Evolutionary conservation across 495 filamentous ascomycete species (phyloP).

Genomic region (Penicillium coffeae): DNA sequence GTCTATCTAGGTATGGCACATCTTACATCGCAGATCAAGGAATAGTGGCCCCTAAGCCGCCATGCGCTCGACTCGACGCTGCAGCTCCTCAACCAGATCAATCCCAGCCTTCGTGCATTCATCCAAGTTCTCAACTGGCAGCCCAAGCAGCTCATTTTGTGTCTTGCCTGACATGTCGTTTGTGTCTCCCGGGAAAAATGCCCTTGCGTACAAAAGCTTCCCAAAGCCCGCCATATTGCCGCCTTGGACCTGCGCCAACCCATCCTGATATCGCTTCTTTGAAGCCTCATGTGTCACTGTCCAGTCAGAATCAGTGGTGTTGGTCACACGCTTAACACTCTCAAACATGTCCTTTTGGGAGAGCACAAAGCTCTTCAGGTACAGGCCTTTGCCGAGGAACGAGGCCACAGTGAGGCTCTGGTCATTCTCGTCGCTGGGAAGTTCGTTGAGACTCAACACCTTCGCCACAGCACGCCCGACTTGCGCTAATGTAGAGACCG

Average conservation of each 20-base stretch:
- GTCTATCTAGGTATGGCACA: too few relatives aligned
- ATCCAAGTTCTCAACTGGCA: constrained; percentile 57
- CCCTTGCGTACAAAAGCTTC: constrained; percentile 47
- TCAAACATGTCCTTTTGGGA: constrained; percentile 54
- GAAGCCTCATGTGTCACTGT: constrained; percentile 40
- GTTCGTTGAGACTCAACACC: constrained; percentile 40
- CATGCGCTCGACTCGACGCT: constrained; percentile 24
- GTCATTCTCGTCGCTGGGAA: constrained; percentile 47
- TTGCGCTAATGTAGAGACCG: constrained; percentile 44
- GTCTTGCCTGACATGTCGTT: constrained; percentile 32
- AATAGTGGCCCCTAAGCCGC: constrained; percentile 1
- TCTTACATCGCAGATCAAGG: too few relatives aligned
- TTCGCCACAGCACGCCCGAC: constrained; percentile 44
- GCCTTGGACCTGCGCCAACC: constrained; percentile 32
- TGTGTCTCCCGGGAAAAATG: constrained; percentile 43
- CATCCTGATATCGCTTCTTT: constrained; percentile 44
- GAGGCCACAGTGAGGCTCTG: constrained; percentile 27
- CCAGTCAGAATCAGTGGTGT: constrained; percentile 53
- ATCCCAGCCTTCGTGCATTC: constrained; percentile 44
- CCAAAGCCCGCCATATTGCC: constrained; percentile 48
- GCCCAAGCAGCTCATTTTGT: constrained; percentile 48
- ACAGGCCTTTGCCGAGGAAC: constrained; percentile 41
- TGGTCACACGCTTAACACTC: constrained; percentile 51
- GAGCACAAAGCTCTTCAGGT: constrained; percentile 45
- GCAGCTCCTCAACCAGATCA: constrained; percentile 24